phyloP scores from a whole-genome alignment of 2,329 filamentous ascomycete species.

The Fusarium secorum region DNA sequence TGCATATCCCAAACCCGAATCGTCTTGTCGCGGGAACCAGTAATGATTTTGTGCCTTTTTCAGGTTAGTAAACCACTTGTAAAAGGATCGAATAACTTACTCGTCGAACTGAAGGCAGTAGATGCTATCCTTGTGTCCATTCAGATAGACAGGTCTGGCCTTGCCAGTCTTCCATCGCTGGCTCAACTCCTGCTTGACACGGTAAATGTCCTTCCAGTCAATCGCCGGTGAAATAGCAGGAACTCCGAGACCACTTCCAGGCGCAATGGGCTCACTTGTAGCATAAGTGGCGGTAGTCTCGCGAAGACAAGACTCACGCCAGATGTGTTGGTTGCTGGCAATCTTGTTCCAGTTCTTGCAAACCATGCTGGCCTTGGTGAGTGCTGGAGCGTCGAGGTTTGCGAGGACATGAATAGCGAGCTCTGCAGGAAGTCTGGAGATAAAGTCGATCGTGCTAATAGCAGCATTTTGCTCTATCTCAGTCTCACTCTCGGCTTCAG shows the following conservation, averaged over 20 bases:
- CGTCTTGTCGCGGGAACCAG: constrained; percentile 92
- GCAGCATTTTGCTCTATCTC: constrained; percentile 47
- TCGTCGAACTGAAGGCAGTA: constrained; percentile 99
- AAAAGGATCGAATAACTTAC: constrained; percentile 57
- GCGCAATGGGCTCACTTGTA: constrained; percentile 59
- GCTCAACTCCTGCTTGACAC: constrained; percentile 77
- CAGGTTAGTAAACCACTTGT: constrained; percentile 44
- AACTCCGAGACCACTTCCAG: constrained; percentile 65
- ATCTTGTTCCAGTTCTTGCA: constrained; percentile 59
- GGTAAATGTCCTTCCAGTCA: constrained; percentile 88
- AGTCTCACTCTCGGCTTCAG: constrained; percentile 47
- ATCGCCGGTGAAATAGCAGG: constrained; percentile 66
- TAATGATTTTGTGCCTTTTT: constrained; percentile 87
- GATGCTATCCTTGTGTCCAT: constrained; percentile 93
- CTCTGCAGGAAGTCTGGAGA: constrained; percentile 63
- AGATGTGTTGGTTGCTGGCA: constrained; percentile 64
- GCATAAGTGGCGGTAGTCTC: constrained; percentile 69
- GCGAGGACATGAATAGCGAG: constrained; percentile 66
- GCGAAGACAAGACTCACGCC: constrained; percentile 69
- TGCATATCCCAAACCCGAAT: constrained; percentile 96
- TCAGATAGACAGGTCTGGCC: constrained; percentile 85
- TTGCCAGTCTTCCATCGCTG: constrained; percentile 80
- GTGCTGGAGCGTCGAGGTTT: constrained; percentile 61
- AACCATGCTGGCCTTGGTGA: constrained; percentile 59
- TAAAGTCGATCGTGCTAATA: constrained; percentile 66